phyloP scores from a whole-genome alignment of 495 filamentous ascomycete genomes.

The Hypoxylon rickii region DNA sequence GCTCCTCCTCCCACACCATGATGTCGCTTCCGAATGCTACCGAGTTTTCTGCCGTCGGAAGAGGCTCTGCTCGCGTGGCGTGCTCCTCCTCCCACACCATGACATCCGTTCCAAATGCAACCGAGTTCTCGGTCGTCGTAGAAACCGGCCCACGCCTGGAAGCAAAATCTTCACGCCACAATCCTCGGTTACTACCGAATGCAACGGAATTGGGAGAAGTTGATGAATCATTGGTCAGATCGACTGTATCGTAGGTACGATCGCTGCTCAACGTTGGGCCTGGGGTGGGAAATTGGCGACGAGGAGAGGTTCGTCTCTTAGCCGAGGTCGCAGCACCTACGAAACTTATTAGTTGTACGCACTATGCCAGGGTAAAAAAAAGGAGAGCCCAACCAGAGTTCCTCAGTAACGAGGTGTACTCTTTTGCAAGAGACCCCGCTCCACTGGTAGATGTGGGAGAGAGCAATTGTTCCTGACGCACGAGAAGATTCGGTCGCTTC shows the following conservation, averaged over 20 bases:
- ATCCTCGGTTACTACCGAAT: slow-evolving; percentile 56
- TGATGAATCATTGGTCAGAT: slow-evolving; percentile 64
- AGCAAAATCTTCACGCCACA: slow-evolving; percentile 66
- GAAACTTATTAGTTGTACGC: slow-evolving; percentile 5
- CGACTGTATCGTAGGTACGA: slow-evolving; percentile 61
- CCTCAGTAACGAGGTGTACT: slow-evolving; percentile 40
- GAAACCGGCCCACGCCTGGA: slow-evolving; percentile 39
- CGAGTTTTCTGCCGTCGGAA: slow-evolving; percentile 38
- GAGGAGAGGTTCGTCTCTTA: slow-evolving; percentile 31
- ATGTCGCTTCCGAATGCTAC: slow-evolving; percentile 59
- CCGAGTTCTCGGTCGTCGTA: slow-evolving; percentile 56
- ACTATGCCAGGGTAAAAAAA: too few relatives aligned
- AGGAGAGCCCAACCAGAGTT: slow-evolving; percentile 13
- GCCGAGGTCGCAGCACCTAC: slow-evolving; percentile 26
- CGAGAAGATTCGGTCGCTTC: slow-evolving; percentile 32
- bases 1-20: slow-evolving; percentile 65
- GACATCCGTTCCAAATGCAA: slow-evolving; percentile 32
- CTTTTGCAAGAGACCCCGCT: slow-evolving; percentile 39
- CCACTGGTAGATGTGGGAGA: slow-evolving; percentile 41
- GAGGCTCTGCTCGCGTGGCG: slow-evolving; percentile 29
- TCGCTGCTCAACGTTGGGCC: slow-evolving; percentile 34
- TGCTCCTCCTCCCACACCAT: slow-evolving; percentile 39
- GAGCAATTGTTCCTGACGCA: slow-evolving; percentile 42
- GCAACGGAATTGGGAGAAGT: slow-evolving; percentile 46
- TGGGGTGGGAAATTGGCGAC: slow-evolving; percentile 26